Evolutionary conservation across 495 filamentous ascomycete species (phyloP).

Genomic region (Hypoxylon cercidicola): DNA sequence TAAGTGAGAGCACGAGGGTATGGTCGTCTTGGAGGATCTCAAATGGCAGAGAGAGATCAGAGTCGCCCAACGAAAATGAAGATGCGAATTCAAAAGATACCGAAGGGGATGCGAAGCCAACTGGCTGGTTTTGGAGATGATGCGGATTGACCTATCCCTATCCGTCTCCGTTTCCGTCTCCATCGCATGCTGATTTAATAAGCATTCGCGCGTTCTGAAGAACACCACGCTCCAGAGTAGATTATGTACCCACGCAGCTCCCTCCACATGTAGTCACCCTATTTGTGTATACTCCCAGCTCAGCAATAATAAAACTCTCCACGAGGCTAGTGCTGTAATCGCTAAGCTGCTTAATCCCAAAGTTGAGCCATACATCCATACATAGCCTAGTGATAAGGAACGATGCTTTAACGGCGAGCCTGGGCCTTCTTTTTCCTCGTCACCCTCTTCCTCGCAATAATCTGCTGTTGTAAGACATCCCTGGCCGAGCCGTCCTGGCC

Average conservation of each 20-base stretch:
- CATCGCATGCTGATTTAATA: too few species aligned
- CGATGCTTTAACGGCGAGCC: constrained; percentile 32
- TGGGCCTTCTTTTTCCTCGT: constrained; percentile 62
- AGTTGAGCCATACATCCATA: not conserved
- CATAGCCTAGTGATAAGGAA: not conserved
- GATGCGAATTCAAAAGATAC: not conserved
- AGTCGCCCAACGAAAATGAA: constrained; percentile 7
- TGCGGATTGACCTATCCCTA: not conserved
- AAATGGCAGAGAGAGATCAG: not conserved
- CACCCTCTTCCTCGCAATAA: constrained; percentile 60
- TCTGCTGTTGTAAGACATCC: constrained; percentile 56
- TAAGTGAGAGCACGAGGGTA: constrained; percentile 11
- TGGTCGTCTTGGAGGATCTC: constrained; percentile 10
- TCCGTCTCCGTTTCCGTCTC: too few species aligned
- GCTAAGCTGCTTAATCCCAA: too few species aligned
- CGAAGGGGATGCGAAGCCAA: constrained; percentile 22
- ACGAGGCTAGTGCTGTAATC: not conserved
- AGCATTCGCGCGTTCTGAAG: constrained; percentile 1
- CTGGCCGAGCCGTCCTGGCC: constrained; percentile 37
- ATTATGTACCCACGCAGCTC: constrained; percentile 12
- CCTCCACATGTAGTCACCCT: not conserved
- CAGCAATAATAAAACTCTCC: not conserved
- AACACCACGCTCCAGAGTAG: not conserved
- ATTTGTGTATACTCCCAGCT: not conserved
- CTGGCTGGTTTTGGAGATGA: constrained; percentile 50